A percentile compares a stretch with the other conserved stretches of the same genome.
Conservation (phyloP, 1,139 yeast genomes). For the Debaryomycetaceae sp. region DNA sequence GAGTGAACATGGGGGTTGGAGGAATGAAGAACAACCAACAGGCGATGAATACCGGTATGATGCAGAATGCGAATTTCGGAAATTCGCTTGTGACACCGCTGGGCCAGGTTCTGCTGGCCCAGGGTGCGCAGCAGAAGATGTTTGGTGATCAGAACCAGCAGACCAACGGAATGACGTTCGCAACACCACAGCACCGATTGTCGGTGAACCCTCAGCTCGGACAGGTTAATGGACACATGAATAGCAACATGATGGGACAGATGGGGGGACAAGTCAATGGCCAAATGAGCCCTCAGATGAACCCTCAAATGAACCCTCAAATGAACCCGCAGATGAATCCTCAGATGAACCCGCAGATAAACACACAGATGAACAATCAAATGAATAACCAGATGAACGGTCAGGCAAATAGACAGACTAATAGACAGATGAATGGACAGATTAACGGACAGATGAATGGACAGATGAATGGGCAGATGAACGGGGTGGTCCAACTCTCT, state of each 20-base stretch:
- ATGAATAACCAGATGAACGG: slow-evolving; percentile 1
- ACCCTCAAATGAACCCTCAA: not conserved
- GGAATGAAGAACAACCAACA: slow-evolving; percentile 7
- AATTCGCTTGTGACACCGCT: slow-evolving; percentile 8
- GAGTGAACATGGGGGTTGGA: slow-evolving; percentile 5
- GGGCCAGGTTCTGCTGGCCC: slow-evolving; percentile 1
- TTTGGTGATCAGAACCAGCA: slow-evolving; percentile 2
- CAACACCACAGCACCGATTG: slow-evolving; percentile 5
- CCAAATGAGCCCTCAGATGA: not conserved
- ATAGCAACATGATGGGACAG: not conserved
- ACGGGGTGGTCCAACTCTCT: not conserved
- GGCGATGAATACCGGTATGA: slow-evolving; percentile 8
- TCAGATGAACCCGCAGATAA: not conserved
- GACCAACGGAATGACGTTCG: slow-evolving; percentile 3
- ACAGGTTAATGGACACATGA: not conserved
- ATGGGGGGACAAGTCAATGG: not conserved
- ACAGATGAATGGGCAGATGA: slow-evolving; percentile 1
- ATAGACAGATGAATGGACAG: not conserved
- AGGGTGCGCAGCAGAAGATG: not conserved
- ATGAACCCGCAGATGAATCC: not conserved
- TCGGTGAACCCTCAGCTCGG: slow-evolving; percentile 1
- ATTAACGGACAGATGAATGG: not conserved
- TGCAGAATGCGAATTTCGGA: slow-evolving; percentile 8
- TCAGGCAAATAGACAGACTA: not conserved
- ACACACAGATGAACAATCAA: not conserved